Percentiles rank a stretch among this genome's conserved stretches.
These are phyloP conservation scores for Fomitopsis palustris DNA, from an alignment of 1,284 basidiomycete species.

Conservation along the genomic window DNA sequence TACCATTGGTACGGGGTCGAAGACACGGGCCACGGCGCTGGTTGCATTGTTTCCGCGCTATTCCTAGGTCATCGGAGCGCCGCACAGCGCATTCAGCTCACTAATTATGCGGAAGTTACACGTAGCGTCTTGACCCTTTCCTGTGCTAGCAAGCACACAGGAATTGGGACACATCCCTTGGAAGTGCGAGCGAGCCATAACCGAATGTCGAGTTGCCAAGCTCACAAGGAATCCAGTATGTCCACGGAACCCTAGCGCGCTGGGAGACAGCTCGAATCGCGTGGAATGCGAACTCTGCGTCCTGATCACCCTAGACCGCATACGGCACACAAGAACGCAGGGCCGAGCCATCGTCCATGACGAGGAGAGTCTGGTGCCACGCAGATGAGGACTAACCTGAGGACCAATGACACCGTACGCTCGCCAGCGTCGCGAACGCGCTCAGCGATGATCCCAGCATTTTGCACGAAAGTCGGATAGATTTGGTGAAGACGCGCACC, in stretches of 20 bases:
- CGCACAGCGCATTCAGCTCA: no score
- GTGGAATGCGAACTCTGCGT: background rate
- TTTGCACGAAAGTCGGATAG: background rate
- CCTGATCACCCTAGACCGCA: background rate
- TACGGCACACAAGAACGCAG: background rate
- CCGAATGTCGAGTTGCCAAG: no score
- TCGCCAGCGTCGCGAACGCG: background rate
- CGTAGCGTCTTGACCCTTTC: no score
- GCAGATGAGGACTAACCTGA: background rate
- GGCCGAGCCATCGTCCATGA: background rate
- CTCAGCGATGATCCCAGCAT: background rate
- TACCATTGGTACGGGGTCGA: background rate
- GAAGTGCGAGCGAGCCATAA: no score
- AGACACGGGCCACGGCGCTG: background rate
- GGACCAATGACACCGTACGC: conserved; percentile 2
- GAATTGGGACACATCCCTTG: no score
- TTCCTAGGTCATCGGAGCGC: background rate
- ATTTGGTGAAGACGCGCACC: background rate
- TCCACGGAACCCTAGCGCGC: background rate
- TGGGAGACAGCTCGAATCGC: background rate
- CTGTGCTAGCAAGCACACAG: no score
- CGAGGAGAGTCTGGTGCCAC: background rate
- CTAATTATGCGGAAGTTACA: no score
- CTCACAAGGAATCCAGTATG: no score
- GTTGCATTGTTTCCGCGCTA: background rate